Evolutionary conservation across 257 asterid genomes (phyloP), one percentile per base, ranked within the genome.

Genomic region (Orobanche coerulescens): DNA sequence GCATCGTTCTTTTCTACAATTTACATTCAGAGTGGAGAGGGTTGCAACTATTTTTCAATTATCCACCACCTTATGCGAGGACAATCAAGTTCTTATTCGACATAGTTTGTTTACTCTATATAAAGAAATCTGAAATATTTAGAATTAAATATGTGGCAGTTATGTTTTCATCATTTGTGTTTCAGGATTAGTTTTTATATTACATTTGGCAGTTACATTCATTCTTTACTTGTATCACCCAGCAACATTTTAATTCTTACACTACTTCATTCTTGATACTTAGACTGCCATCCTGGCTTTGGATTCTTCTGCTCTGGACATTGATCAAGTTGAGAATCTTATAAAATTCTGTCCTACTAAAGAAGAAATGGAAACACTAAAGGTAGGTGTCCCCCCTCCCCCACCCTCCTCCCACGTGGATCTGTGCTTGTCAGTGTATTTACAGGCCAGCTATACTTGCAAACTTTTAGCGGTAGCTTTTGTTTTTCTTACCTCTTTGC

Each of bases 311-410:
- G 79, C 85, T 30, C 68, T 92, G 90, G 98, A 92, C 82, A 92
- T 88, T 72, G 98, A 91, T 82, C 98, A 91, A 83, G 96, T 91
- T 78, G 98, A 91, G 78, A 91, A 88, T 92, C 96, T 92, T 57
- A 92, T 92, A 67, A 92, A 92, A 65, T 92, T 92, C 58, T 85
- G 96, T 69, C 98, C 98, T 2, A 92, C 96, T 58, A 92, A 88
- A 82, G 96, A 92, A 73, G 98, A 92, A 76, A 92, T 92, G 98
- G 96, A 88, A 80, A 92, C 87, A 20, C 80, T 88, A 34, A 88
- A 84, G 96, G 98, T 92, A 76, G 47, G 20, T 20, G 6, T 40
- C 61, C 15, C 51, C 50, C 61, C 37, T 22, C 26, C 33, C 26
- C 39, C 48, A 31, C 26, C 60, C 47, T 34, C 24, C 47, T 56